These are phyloP conservation scores for Farysia itapuensis DNA, from an alignment of 1,284 basidiomycete genomes.

Conservation along the genomic window DNA sequence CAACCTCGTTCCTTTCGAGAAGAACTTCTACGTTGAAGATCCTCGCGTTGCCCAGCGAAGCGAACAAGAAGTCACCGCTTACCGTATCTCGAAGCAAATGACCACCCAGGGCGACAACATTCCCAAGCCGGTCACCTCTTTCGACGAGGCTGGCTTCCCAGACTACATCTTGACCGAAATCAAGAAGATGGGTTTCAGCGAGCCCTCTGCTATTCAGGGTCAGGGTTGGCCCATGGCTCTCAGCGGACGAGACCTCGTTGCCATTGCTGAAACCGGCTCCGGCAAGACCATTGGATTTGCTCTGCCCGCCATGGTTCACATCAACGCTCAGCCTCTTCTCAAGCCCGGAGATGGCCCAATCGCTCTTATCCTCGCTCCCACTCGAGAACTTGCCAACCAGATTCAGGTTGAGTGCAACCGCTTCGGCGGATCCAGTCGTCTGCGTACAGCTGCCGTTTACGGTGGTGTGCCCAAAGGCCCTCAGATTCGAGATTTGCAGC, in stretches of 20 bases:
- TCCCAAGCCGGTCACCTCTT: slow-evolving; percentile 84
- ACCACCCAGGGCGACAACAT: slow-evolving; percentile 85
- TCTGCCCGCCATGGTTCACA: slow-evolving; percentile 97
- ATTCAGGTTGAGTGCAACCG: slow-evolving; percentile 98
- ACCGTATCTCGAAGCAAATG: slow-evolving; percentile 82
- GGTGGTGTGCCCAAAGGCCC: slow-evolving; percentile 98
- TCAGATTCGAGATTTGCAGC: slow-evolving; percentile 94
- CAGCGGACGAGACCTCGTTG: slow-evolving; percentile 88
- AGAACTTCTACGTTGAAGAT: slow-evolving; percentile 97
- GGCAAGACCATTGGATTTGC: slow-evolving; percentile 91
- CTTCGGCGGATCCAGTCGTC: slow-evolving; percentile 93
- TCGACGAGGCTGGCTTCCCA: slow-evolving; percentile 93
- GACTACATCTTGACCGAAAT: slow-evolving; percentile 94
- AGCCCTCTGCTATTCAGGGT: slow-evolving; percentile 92
- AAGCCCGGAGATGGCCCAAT: slow-evolving; percentile 94
- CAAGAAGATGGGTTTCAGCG: slow-evolving; percentile 84
- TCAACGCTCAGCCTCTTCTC: slow-evolving; percentile 97
- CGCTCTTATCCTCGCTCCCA: slow-evolving; percentile 92
- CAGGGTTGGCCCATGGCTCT: slow-evolving; percentile 98
- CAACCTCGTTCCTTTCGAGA: slow-evolving; percentile 71
- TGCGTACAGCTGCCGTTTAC: slow-evolving; percentile 97
- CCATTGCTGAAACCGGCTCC: slow-evolving; percentile 70
- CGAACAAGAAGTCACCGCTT: slow-evolving; percentile 85
- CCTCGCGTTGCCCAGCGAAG: slow-evolving; percentile 76
- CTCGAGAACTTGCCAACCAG: slow-evolving; percentile 96